Conservation (phyloP, 2,329 filamentous ascomycete species). For the Calonectria naviculata region DNA sequence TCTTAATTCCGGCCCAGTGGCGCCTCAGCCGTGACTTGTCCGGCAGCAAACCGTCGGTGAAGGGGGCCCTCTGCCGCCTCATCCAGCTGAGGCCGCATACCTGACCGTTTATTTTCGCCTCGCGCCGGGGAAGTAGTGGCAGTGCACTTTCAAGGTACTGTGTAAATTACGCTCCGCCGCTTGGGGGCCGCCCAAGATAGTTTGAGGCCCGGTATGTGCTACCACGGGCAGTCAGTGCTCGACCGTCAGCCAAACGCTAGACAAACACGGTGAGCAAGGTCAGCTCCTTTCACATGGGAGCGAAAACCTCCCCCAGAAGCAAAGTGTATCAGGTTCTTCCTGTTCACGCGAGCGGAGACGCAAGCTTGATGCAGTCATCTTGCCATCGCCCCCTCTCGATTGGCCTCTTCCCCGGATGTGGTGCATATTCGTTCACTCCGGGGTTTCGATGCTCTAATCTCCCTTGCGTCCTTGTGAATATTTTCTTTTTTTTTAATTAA, state of each 20-base stretch:
- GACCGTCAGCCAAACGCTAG: slow-evolving; percentile 2
- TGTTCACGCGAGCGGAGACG: slow-evolving; percentile 10
- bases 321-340: background rate
- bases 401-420: background rate
- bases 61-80: background rate
- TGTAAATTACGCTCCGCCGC: background rate
- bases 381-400: slow-evolving; percentile 23
- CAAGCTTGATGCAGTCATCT: slow-evolving; percentile 31
- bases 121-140: slow-evolving; percentile 9
- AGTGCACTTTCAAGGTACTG: slow-evolving; percentile 19
- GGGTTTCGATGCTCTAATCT: background rate
- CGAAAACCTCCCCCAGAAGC: background rate
- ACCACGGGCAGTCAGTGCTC: background rate
- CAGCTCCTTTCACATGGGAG: slow-evolving; percentile 23
- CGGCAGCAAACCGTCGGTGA: slow-evolving; percentile 15
- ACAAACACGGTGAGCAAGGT: slow-evolving; percentile 6
- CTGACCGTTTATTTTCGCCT: slow-evolving; percentile 10
- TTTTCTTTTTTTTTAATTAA: slow-evolving; percentile 2
- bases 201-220: slow-evolving; percentile 14
- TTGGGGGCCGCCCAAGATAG: slow-evolving; percentile 1
- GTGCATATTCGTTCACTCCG: background rate
- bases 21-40: background rate
- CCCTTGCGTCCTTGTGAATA: background rate
- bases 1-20: slow-evolving; percentile 8
- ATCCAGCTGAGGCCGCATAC: background rate